Percentiles rank a stretch among this genome's conserved stretches.
Conservation (phyloP, 75 land plant genomes). For the Isoetes taiwanensis region DNA sequence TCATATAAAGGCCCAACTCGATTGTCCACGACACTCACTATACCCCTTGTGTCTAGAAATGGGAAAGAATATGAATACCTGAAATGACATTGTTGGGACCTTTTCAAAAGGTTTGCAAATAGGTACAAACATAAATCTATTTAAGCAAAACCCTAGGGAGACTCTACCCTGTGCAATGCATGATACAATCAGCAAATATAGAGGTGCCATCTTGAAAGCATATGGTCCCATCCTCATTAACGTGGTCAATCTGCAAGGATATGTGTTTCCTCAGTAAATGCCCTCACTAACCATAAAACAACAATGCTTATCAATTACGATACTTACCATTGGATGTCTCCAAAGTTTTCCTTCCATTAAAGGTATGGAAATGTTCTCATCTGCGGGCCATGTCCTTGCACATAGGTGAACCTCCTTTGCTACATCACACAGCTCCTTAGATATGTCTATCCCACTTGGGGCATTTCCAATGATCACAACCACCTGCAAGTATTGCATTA, state of each 20-base stretch:
- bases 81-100: slow-evolving; percentile 10
- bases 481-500: slow-evolving; percentile 26
- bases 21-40: slow-evolving; percentile 63
- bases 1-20: slow-evolving; percentile 79
- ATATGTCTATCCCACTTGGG: slow-evolving; percentile 66
- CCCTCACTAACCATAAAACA: not conserved
- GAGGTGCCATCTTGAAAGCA: slow-evolving; percentile 49
- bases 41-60: slow-evolving; percentile 58
- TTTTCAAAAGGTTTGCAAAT: not conserved
- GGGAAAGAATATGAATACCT: slow-evolving; percentile 84
- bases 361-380: slow-evolving; percentile 14
- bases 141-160: not conserved
- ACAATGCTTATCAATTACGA: not conserved
- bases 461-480: slow-evolving; percentile 67
- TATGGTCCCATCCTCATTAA: slow-evolving; percentile 55
- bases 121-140: not conserved
- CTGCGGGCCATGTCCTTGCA: slow-evolving; percentile 31
- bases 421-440: slow-evolving; percentile 44
- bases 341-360: slow-evolving; percentile 33
- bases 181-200: slow-evolving; percentile 45
- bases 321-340: slow-evolving; percentile 55
- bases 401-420: slow-evolving; percentile 78
- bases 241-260: slow-evolving; percentile 46
- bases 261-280: slow-evolving; percentile 4
- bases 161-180: slow-evolving; percentile 88